Percentiles rank a stretch among this genome's conserved stretches.
These are phyloP conservation scores for Leccinum angustisporum DNA, from an alignment of 1,284 basidiomycete species.

Conservation along the genomic window DNA sequence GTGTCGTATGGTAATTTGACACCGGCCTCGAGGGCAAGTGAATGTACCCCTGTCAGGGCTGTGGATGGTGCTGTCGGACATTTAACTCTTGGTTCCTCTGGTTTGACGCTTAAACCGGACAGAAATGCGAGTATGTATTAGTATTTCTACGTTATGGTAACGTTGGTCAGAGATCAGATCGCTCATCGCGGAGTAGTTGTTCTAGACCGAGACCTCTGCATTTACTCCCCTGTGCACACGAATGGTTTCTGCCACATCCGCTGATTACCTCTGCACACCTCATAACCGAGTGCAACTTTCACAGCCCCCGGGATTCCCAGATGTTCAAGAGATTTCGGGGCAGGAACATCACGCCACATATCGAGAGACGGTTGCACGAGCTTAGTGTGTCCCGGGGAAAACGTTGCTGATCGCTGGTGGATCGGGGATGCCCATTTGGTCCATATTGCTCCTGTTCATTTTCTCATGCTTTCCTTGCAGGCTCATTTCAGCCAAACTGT, in stretches of 20 bases:
- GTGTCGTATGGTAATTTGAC: conserved; percentile 7
- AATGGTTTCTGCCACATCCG: background rate
- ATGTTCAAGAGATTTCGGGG: conserved; percentile 6
- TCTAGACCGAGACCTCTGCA: conserved; percentile 6
- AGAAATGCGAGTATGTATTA: background rate
- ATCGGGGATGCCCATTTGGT: conserved; percentile 12
- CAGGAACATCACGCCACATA: conserved; percentile 14
- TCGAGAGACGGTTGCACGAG: conserved; percentile 13
- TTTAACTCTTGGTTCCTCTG: background rate
- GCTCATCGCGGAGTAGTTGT: conserved; percentile 9
- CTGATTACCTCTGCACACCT: conserved; percentile 1
- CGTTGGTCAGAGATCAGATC: background rate
- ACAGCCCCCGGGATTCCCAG: conserved; percentile 11
- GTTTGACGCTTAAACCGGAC: background rate
- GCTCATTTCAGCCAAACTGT: conserved; percentile 3
- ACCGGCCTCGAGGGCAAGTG: conserved; percentile 8
- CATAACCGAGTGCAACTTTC: background rate
- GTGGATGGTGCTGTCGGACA: conserved; percentile 10
- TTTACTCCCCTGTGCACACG: background rate
- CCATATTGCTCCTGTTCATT: conserved; percentile 15
- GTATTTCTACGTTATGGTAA: conserved; percentile 3
- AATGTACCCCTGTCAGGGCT: conserved; percentile 12
- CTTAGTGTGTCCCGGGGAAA: conserved; percentile 7
- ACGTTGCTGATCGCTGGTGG: conserved; percentile 3
- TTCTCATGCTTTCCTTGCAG: conserved; percentile 17